These are phyloP conservation scores for Sporopachydermia lactativora DNA, from an alignment of 805 yeast species.

Conservation along the genomic window DNA sequence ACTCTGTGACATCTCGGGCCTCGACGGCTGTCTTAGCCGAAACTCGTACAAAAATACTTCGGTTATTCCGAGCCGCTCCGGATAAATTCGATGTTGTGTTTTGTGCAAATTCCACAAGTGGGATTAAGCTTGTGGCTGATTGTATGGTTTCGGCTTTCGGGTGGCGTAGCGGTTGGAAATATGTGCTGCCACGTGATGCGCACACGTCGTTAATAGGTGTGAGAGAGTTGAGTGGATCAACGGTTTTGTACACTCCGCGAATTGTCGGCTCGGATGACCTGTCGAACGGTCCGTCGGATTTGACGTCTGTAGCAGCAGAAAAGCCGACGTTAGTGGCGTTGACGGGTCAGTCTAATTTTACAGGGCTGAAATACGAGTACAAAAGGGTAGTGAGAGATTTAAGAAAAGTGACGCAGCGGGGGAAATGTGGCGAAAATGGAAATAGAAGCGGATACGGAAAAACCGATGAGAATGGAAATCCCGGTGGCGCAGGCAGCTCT, in stretches of 20 bases:
- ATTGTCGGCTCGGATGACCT: too few species aligned
- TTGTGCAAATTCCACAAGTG: constrained; percentile 27
- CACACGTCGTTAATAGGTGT: constrained; percentile 31
- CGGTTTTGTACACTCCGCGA: too few species aligned
- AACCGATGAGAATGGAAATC: too few species aligned
- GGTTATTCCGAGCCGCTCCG: constrained; percentile 22
- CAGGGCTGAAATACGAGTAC: constrained; percentile 21
- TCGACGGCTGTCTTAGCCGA: constrained; percentile 16
- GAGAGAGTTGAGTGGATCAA: constrained; percentile 19
- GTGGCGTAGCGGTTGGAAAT: constrained; percentile 9
- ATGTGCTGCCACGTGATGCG: constrained; percentile 19
- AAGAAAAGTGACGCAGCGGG: too few species aligned
- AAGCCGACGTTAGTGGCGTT: constrained; percentile 21
- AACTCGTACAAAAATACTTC: constrained; percentile 19
- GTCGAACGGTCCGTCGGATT: too few species aligned
- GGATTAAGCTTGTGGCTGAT: constrained; percentile 23
- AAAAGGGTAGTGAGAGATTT: background rate
- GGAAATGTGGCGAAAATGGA: too few species aligned
- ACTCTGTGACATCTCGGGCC: constrained; percentile 19
- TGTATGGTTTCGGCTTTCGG: constrained; percentile 15
- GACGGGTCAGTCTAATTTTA: constrained; percentile 32
- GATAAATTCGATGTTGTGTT: constrained; percentile 25
- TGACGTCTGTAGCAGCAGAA: too few species aligned
- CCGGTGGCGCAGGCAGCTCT: too few species aligned
- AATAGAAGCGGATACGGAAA: too few species aligned